Conservation (phyloP, 176 grass and related monocot genomes). For the Eleusine indica region DNA sequence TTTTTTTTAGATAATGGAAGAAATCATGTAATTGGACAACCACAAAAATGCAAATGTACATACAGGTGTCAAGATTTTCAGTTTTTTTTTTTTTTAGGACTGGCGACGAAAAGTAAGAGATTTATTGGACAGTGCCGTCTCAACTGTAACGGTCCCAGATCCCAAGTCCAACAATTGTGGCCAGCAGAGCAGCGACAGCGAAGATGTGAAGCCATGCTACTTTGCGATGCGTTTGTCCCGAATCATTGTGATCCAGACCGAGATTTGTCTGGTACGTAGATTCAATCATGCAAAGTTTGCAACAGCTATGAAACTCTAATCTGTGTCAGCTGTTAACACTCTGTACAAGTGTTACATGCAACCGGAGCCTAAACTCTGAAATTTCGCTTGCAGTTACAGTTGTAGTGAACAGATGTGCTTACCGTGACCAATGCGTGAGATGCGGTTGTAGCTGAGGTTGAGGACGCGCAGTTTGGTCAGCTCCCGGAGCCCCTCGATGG, state of each 20-base stretch:
- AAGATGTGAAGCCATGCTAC: conserved; percentile 23
- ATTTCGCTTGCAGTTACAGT: no score
- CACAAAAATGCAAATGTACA: background rate
- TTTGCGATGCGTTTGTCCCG: conserved; percentile 25
- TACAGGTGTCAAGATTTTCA: background rate
- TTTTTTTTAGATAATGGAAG: no score
- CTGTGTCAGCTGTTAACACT: background rate
- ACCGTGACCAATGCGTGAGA: conserved; percentile 94
- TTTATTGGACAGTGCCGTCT: conserved; percentile 16
- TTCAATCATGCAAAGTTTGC: background rate
- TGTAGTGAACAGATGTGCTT: background rate
- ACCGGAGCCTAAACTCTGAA: background rate
- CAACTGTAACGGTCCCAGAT: conserved; percentile 17
- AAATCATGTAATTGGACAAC: background rate
- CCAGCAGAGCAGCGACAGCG: conserved; percentile 6
- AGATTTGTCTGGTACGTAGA: background rate
- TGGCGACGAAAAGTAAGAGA: background rate
- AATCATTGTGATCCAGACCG: conserved; percentile 19
- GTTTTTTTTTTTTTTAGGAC: no score
- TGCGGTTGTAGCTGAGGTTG: conserved; percentile 94
- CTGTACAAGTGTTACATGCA: background rate
- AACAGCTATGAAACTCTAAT: background rate
- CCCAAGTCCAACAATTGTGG: background rate
- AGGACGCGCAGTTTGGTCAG: conserved; percentile 74
- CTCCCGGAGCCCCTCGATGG: conserved; percentile 79